Conservation (phyloP, 257 asterid genomes). For the Forsythia viridissima region DNA sequence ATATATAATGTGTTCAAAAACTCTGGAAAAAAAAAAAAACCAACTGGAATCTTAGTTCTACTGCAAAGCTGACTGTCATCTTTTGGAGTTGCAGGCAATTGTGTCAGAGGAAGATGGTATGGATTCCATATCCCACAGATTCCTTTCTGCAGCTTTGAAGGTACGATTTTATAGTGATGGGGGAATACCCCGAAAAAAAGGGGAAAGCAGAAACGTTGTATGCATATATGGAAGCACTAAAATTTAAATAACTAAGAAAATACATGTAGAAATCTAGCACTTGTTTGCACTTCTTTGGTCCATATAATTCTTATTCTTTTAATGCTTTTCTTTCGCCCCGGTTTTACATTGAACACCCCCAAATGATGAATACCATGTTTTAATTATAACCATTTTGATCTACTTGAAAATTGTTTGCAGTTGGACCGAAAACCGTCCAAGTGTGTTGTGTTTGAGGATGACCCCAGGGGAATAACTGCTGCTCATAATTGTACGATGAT, state of each 20-base stretch:
- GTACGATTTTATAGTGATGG: conserved; percentile 32
- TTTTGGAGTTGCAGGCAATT: conserved; percentile 63
- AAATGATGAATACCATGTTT: neutral
- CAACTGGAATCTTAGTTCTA: neutral
- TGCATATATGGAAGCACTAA: neutral
- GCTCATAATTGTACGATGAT: conserved; percentile 99
- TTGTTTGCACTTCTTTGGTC: conserved; percentile 1
- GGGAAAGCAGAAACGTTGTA: neutral
- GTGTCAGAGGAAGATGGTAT: conserved; percentile 94
- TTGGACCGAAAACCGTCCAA: conserved; percentile 92
- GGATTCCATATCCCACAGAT: conserved; percentile 95
- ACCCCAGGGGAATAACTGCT: conserved; percentile 90
- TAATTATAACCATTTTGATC: neutral
- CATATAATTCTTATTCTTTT: neutral
- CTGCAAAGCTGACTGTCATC: conserved; percentile 18
- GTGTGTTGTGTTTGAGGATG: conserved; percentile 94
- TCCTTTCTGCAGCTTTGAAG: conserved; percentile 97
- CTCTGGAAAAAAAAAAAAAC: neutral
- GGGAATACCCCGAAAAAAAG: neutral
- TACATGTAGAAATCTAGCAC: neutral
- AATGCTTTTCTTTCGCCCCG: neutral
- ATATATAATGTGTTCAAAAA: too few species aligned
- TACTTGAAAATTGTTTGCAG: conserved; percentile 39
- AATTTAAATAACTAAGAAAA: neutral
- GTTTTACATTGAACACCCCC: neutral